phyloP scores from a whole-genome alignment of 805 yeast genomes.

The Ogataea nitratoaversa region DNA sequence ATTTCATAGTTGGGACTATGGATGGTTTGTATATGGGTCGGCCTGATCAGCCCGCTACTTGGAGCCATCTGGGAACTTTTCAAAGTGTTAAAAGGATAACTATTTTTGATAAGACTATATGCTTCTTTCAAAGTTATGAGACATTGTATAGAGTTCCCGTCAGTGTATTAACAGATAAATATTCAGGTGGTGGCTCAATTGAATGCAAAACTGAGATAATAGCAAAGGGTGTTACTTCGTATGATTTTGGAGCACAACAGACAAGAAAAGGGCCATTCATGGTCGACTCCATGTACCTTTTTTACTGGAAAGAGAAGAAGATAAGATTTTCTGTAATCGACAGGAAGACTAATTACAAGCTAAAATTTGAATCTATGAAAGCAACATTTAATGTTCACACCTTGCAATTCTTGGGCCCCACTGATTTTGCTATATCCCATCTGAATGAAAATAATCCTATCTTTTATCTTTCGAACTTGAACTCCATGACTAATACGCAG shows the following conservation, averaged over 20 bases:
- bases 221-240: conserved; percentile 48
- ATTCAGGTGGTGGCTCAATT: conserved; percentile 43
- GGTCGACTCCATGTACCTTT: conserved; percentile 43
- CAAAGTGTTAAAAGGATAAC: conserved; percentile 53
- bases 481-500: conserved; percentile 24
- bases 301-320: conserved; percentile 54
- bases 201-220: conserved; percentile 16
- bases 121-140: conserved; percentile 56
- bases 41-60: conserved; percentile 35
- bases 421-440: conserved; percentile 27
- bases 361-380: conserved; percentile 24
- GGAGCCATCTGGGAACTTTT: conserved; percentile 58
- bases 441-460: conserved; percentile 23
- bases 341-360: conserved; percentile 21
- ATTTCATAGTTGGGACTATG: conserved; percentile 54
- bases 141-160: conserved; percentile 59
- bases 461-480: conserved; percentile 26
- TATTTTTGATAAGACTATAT: conserved; percentile 52
- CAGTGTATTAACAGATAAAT: conserved; percentile 58
- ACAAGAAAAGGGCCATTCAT: conserved; percentile 53
- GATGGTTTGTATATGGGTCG: conserved; percentile 60
- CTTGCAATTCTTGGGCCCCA: conserved; percentile 24
- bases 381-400: conserved; percentile 23
- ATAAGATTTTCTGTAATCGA: conserved; percentile 30
- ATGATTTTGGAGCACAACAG: conserved; percentile 68